Percentiles rank a stretch among this genome's conserved stretches.
phyloP scores from a whole-genome alignment of 768 basidiomycete species.

The Termitomyces sp. region DNA sequence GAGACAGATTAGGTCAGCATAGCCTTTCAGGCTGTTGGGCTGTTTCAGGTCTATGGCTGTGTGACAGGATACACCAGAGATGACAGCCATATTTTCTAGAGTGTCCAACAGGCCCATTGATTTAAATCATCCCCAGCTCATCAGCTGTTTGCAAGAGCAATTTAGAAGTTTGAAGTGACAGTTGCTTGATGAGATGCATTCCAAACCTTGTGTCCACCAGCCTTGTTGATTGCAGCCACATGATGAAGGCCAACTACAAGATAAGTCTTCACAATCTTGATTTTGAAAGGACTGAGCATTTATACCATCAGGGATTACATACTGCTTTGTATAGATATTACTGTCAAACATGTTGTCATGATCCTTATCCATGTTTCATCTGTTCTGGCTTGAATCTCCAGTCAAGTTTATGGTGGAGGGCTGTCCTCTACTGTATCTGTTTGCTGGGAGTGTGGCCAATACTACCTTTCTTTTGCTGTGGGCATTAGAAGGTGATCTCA shows the following conservation, averaged over 20 bases:
- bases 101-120: slow-evolving; percentile 26
- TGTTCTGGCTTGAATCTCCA: too few species aligned
- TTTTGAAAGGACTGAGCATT: background rate
- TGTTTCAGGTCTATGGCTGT: too few species aligned
- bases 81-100: too few species aligned
- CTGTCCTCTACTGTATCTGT: background rate
- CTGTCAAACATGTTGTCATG: background rate
- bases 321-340: background rate
- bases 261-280: background rate
- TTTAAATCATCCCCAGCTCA: slow-evolving; percentile 11
- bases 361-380: background rate
- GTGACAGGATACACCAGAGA: too few species aligned
- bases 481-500: background rate
- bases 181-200: too few species aligned
- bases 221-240: too few species aligned
- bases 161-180: slow-evolving; percentile 8
- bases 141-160: too few species aligned
- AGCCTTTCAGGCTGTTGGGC: too few species aligned
- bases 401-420: too few species aligned
- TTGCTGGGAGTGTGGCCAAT: background rate
- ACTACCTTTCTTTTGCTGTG: background rate
- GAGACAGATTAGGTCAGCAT: too few species aligned
- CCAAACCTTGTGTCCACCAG: too few species aligned
- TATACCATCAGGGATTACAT: background rate
- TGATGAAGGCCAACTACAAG: too few species aligned